Conservation (phyloP, 2,329 filamentous ascomycete genomes). For the Botryosphaeria dothidea region DNA sequence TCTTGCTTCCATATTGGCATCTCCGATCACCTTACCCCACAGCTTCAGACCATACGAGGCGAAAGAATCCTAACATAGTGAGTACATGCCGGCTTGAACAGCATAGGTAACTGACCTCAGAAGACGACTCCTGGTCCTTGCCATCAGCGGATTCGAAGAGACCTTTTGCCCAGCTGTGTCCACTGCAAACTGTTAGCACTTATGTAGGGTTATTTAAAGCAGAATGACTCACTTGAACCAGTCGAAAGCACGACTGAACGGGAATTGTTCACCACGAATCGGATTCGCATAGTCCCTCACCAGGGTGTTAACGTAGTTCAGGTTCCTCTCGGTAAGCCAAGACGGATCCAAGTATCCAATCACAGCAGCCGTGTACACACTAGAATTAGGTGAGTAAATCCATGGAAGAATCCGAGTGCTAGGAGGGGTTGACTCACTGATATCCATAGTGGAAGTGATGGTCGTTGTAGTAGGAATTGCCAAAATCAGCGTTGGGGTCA, state of each 20-base stretch:
- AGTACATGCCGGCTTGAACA: not conserved
- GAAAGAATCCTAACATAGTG: conserved; percentile 61
- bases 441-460: conserved; percentile 68
- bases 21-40: conserved; percentile 79
- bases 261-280: conserved; percentile 68
- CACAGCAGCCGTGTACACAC: conserved; percentile 71
- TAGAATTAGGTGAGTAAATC: not conserved
- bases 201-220: not conserved
- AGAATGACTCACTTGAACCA: conserved; percentile 63
- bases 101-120: conserved; percentile 53
- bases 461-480: conserved; percentile 81
- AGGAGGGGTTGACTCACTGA: not conserved
- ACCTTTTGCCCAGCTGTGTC: conserved; percentile 92
- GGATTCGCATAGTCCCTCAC: conserved; percentile 85
- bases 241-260: conserved; percentile 73
- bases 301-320: conserved; percentile 78
- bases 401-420: not conserved
- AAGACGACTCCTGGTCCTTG: conserved; percentile 88
- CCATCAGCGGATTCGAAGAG: conserved; percentile 73
- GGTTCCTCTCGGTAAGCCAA: conserved; percentile 72
- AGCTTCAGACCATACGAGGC: conserved; percentile 87
- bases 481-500: conserved; percentile 77
- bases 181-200: conserved; percentile 36
- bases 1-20: conserved; percentile 77
- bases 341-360: conserved; percentile 77